Base-by-base conservation (phyloP, 2,329 filamentous ascomycete genomes). In the Cladophialophora immunda region DNA sequence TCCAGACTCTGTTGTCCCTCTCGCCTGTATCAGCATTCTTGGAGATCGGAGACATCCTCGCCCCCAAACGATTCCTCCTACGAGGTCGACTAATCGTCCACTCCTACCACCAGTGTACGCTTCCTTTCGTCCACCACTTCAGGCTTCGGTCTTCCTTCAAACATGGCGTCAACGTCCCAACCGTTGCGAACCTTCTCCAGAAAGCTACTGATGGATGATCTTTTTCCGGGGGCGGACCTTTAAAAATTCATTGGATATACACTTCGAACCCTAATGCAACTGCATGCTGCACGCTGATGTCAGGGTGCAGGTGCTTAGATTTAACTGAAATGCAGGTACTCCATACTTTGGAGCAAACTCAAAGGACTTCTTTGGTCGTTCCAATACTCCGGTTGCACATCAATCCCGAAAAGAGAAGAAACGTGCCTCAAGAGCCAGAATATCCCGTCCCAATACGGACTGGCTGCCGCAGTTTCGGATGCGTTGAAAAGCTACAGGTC, bases 271-370 rank as follows among this genome's bases (percentile, higher is more conserved):
- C 62, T 65, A 54, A 65, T 54, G 62, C 62, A 60, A 38, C 27
- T 5, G n/a, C 27, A 15, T 54, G 41, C 63, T 65, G 63, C 52
- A 65, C 19, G 29, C 34, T 61, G 57, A 61, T 65, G 63, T 65
- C 63, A 65, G 27, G 34, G 25, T 45, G 62, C 62, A 65, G 55
- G 7, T 19, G 50, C 56, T 25, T 25, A 13, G 55, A 58, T 13
- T 19, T 17, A 36, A 62, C 13, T 56, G 22, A 17, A 29, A 65
- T 57, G 63, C 63, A 65, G 63, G 63, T 65, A 65, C 63, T 60
- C 22, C 56, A 30, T 17, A 22, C 36, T 58, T 58, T 50, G 45
- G 19, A 50, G 45, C 45, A 50, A 50, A 50, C 45, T 5, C 22
- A 22, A 25, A 25, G 11, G 19, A 17, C 13, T 19, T 17, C 11